These are phyloP conservation scores for Prunus mira DNA, from an alignment of 306 rosid species.

Conservation along the genomic window DNA sequence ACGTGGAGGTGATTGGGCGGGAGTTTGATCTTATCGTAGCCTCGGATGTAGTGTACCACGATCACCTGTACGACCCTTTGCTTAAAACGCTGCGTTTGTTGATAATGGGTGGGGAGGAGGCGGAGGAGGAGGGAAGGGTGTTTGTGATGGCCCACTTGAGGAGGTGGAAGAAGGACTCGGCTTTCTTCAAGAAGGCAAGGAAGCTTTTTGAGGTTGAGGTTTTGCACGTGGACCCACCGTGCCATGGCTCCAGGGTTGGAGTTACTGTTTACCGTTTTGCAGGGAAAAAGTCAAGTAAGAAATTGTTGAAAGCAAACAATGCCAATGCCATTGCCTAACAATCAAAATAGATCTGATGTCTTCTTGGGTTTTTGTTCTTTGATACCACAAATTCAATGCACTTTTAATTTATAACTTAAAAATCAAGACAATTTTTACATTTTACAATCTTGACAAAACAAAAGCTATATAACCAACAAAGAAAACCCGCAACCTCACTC, in stretches of 20 bases:
- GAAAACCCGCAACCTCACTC: not conserved
- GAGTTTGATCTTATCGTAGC: constrained; percentile 68
- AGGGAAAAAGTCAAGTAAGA: constrained; percentile 17
- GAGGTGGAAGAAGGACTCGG: constrained; percentile 89
- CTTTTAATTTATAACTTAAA: not conserved
- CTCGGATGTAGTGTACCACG: constrained; percentile 92
- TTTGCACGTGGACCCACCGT: constrained; percentile 51
- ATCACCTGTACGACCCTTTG: constrained; percentile 72
- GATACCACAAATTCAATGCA: not conserved
- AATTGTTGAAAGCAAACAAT: not conserved
- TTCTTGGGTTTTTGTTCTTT: not conserved
- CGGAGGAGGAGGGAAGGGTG: constrained; percentile 21
- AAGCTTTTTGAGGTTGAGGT: constrained; percentile 59
- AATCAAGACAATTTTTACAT: not conserved
- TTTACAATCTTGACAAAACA: not conserved
- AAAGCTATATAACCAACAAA: not conserved
- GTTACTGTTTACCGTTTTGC: constrained; percentile 65
- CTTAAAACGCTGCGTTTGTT: constrained; percentile 59
- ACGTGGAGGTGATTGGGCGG: constrained; percentile 49
- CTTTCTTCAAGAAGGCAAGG: constrained; percentile 77
- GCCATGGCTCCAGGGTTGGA: constrained; percentile 61
- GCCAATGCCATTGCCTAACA: not conserved
- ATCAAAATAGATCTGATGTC: not conserved
- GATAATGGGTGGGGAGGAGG: constrained; percentile 23
- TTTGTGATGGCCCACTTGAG: constrained; percentile 84